A percentile compares a stretch with the other conserved stretches of the same genome.
Evolutionary conservation across 345 rosid genomes (phyloP).

Genomic region (Arabidopsis suecica): DNA sequence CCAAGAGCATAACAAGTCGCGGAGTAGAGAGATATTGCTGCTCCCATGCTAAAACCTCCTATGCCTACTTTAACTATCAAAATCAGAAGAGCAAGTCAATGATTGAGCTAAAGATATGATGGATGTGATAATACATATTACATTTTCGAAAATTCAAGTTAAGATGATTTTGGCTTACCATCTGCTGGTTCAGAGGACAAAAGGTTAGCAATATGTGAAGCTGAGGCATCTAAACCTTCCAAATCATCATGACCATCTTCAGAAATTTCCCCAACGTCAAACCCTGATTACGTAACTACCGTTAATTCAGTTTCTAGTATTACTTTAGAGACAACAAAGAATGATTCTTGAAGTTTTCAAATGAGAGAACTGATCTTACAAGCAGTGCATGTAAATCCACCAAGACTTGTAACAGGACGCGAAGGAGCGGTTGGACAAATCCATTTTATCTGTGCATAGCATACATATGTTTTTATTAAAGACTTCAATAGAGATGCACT

Average conservation of each 20-base stretch:
- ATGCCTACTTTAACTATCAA: constrained; percentile 80
- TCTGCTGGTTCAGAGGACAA: constrained; percentile 90
- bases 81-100: constrained; percentile 4
- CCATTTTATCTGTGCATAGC: constrained; percentile 80
- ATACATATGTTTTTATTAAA: constrained; percentile 1
- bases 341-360: constrained; percentile 9
- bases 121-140: not conserved
- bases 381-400: constrained; percentile 92
- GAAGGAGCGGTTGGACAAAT: constrained; percentile 98
- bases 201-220: constrained; percentile 85
- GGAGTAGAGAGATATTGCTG: constrained; percentile 87
- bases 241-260: constrained; percentile 83
- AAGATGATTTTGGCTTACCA: constrained; percentile 52
- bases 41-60: constrained; percentile 98
- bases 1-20: constrained; percentile 74
- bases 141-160: not conserved
- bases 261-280: constrained; percentile 83
- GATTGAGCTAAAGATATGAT: constrained; percentile 13
- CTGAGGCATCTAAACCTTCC: constrained; percentile 94
- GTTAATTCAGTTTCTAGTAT: constrained; percentile 1
- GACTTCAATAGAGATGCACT: constrained; percentile 4
- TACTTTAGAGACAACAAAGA: constrained; percentile 5
- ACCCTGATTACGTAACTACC: constrained; percentile 60
- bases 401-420: constrained; percentile 77
- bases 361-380: constrained; percentile 56